phyloP scores from a whole-genome alignment of 305 asterid species.

The Fraxinus sp. region DNA sequence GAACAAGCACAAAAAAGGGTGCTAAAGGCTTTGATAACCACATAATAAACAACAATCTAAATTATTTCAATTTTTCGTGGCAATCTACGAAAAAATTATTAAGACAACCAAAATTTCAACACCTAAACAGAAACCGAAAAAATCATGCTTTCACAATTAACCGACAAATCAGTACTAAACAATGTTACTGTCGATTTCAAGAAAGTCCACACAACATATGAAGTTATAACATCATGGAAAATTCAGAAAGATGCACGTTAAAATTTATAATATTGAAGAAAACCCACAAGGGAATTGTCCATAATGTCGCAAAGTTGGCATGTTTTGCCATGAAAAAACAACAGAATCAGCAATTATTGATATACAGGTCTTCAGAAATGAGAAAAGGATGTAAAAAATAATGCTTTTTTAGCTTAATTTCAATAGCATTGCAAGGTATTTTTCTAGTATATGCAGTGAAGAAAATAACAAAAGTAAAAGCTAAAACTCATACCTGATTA shows the following conservation, averaged over 20 bases:
- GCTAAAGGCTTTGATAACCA: constrained; percentile 13
- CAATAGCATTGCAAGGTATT: background rate
- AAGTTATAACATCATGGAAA: constrained; percentile 12
- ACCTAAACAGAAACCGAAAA: constrained; percentile 35
- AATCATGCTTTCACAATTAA: constrained; percentile 24
- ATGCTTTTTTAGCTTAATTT: background rate
- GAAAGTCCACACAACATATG: constrained; percentile 13
- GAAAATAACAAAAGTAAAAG: background rate
- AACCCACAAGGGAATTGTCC: background rate
- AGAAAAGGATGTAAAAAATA: background rate
- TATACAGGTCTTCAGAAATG: background rate
- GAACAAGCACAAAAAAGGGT: background rate
- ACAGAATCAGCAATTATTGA: background rate
- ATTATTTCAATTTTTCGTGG: background rate
- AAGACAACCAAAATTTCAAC: constrained; percentile 25
- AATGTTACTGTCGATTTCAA: constrained; percentile 29
- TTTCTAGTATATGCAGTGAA: background rate
- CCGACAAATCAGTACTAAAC: constrained; percentile 29
- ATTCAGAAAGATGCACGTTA: constrained; percentile 16
- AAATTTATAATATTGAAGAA: background rate
- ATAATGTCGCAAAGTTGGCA: background rate
- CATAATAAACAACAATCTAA: constrained; percentile 3
- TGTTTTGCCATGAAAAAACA: constrained; percentile 8
- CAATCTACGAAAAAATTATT: constrained; percentile 13
- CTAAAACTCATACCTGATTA: constrained; percentile 19